Percentiles rank a stretch among this genome's conserved stretches.
Conservation (phyloP, 108 stramenopile genomes). For the Discostella stelligeroides region DNA sequence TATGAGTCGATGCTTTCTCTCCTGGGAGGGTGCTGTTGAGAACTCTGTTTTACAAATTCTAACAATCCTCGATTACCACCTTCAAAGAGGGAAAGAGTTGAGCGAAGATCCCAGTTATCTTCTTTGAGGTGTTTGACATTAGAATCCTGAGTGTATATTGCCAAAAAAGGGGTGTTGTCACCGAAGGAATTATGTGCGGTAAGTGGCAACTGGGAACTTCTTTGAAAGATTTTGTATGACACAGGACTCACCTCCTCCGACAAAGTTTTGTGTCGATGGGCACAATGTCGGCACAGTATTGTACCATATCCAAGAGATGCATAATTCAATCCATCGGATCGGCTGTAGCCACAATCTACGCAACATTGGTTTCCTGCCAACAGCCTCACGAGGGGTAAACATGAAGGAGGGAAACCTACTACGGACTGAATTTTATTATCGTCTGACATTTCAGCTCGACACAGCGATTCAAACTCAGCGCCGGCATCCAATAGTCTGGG, state of each 20-base stretch:
- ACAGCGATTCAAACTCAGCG: constrained; percentile 26
- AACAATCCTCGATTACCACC: constrained; percentile 36
- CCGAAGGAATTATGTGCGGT: neutral
- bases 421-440: neutral
- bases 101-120: constrained; percentile 26
- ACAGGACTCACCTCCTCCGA: constrained; percentile 28
- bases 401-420: constrained; percentile 18
- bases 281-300: constrained; percentile 33
- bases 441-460: constrained; percentile 17
- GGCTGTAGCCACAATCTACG: constrained; percentile 37
- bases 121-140: constrained; percentile 22
- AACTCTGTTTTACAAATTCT: constrained; percentile 37
- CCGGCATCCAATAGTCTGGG: constrained; percentile 24
- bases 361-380: constrained; percentile 43
- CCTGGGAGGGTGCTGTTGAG: constrained; percentile 21
- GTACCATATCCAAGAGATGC: constrained; percentile 38
- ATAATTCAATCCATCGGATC: constrained; percentile 8
- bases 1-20: constrained; percentile 4
- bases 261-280: constrained; percentile 17
- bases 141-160: constrained; percentile 16
- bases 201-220: too few relatives aligned
- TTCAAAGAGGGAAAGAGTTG: constrained; percentile 27
- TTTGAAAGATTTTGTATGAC: too few relatives aligned
- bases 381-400: constrained; percentile 20
- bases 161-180: neutral